Conservation (phyloP, 352 stramenopile species). For the Globisporangium viniferum region DNA sequence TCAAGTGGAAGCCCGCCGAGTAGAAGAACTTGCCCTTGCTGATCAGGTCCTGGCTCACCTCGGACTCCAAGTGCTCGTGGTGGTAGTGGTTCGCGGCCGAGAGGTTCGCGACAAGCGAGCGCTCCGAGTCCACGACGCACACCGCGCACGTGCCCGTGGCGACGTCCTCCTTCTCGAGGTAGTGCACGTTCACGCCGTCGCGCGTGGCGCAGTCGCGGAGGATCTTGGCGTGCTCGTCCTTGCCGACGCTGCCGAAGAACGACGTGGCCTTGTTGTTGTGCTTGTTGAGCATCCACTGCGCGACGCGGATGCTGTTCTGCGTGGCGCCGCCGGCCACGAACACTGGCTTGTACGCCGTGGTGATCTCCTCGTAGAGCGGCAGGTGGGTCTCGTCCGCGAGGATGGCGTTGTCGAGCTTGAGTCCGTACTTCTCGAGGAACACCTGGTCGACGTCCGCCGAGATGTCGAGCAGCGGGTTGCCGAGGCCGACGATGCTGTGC, state of each 20-base stretch:
- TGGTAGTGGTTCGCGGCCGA: slow-evolving; percentile 99
- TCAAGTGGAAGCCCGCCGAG: slow-evolving; percentile 98
- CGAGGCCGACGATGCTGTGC: slow-evolving; percentile 92
- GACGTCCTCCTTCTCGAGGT: slow-evolving; percentile 92
- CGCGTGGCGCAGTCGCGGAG: slow-evolving; percentile 91
- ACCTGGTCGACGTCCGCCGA: slow-evolving; percentile 91
- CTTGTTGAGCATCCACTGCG: slow-evolving; percentile 98
- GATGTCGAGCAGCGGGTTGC: slow-evolving; percentile 99
- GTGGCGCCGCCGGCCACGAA: slow-evolving; percentile 98
- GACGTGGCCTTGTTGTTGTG: slow-evolving; percentile 83
- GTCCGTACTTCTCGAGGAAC: slow-evolving; percentile 96
- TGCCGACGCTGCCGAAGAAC: slow-evolving; percentile 97
- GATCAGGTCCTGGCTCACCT: slow-evolving; percentile 93
- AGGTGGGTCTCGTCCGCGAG: slow-evolving; percentile 98
- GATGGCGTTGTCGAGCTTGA: slow-evolving; percentile 96
- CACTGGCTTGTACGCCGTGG: slow-evolving; percentile 87
- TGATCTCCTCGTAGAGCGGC: slow-evolving; percentile 95
- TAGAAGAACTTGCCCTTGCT: slow-evolving; percentile 95
- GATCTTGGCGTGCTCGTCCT: slow-evolving; percentile 92
- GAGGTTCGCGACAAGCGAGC: slow-evolving; percentile 96
- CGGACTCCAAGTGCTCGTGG: slow-evolving; percentile 76
- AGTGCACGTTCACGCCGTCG: slow-evolving; percentile 96
- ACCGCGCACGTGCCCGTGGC: slow-evolving; percentile 98
- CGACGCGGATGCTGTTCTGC: slow-evolving; percentile 99
- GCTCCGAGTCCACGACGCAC: slow-evolving; percentile 94